Evolutionary conservation across 805 yeast genomes (phyloP).

Genomic region (Starmerella sp.): DNA sequence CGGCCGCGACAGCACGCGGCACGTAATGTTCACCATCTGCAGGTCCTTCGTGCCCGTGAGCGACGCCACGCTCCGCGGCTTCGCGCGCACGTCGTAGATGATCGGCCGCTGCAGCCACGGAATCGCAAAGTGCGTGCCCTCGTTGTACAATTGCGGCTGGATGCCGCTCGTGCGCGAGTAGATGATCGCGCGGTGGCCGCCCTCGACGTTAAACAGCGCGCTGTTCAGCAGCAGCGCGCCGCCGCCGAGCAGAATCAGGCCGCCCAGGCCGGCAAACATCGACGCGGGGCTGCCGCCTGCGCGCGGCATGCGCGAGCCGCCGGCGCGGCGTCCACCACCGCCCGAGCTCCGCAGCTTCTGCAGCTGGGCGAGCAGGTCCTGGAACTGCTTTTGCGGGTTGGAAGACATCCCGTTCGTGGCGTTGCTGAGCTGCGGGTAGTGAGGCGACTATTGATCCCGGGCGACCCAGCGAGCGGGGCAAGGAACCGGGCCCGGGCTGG

Average conservation of each 20-base stretch:
- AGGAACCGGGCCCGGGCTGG: background rate
- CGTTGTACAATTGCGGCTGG: slow-evolving; percentile 67
- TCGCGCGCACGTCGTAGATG: slow-evolving; percentile 89
- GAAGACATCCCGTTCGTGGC: slow-evolving; percentile 7
- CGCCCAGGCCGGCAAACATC: slow-evolving; percentile 52
- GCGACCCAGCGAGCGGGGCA: background rate
- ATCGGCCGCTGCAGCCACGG: slow-evolving; percentile 95
- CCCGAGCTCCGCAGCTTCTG: slow-evolving; percentile 10
- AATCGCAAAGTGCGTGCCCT: slow-evolving; percentile 88
- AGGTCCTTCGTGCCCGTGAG: slow-evolving; percentile 96
- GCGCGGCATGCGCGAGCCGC: slow-evolving; percentile 8
- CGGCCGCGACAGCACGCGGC: slow-evolving; percentile 91
- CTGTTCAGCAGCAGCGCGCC: slow-evolving; percentile 44
- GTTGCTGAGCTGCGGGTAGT: background rate
- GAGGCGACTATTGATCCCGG: slow-evolving; percentile 1
- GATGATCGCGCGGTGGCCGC: slow-evolving; percentile 96
- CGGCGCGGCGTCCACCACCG: slow-evolving; percentile 5
- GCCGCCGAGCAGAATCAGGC: slow-evolving; percentile 46
- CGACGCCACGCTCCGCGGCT: slow-evolving; percentile 91
- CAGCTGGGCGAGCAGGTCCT: slow-evolving; percentile 17
- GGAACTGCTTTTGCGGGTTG: slow-evolving; percentile 19
- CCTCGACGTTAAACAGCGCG: slow-evolving; percentile 76
- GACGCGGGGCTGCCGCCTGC: slow-evolving; percentile 41
- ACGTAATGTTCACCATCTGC: slow-evolving; percentile 98
- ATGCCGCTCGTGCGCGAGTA: slow-evolving; percentile 84